phyloP scores from a whole-genome alignment of 202 grass and related monocot genomes.

The Schoenoplectus triqueter region DNA sequence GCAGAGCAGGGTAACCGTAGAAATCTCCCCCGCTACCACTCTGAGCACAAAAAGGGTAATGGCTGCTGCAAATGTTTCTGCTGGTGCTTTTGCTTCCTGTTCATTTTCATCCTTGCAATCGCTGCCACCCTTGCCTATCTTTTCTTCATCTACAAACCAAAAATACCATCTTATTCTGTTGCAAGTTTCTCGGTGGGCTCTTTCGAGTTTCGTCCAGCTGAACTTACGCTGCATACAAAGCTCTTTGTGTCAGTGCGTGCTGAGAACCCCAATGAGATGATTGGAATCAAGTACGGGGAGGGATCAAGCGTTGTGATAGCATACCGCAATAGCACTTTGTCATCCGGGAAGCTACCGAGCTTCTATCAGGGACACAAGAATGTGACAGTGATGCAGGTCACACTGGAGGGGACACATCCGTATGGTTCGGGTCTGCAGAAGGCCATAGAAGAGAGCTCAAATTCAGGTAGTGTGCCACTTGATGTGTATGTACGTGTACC shows the following conservation, averaged over 20 bases:
- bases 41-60: conserved; percentile 35
- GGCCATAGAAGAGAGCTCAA: conserved; percentile 66
- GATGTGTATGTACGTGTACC: conserved; percentile 69
- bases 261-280: conserved; percentile 84
- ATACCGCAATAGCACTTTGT: conserved; percentile 64
- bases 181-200: conserved; percentile 59
- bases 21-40: conserved; percentile 62
- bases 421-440: conserved; percentile 51
- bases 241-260: conserved; percentile 63
- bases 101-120: conserved; percentile 51
- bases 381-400: conserved; percentile 67
- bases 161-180: conserved; percentile 75
- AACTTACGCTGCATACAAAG: conserved; percentile 68
- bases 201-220: conserved; percentile 56
- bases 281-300: conserved; percentile 59
- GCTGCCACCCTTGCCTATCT: conserved; percentile 40
- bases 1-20: conserved; percentile 38
- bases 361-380: conserved; percentile 80
- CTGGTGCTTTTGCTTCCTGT: conserved; percentile 67
- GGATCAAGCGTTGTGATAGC: conserved; percentile 60
- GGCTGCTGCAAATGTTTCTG: conserved; percentile 51
- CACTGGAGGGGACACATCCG: conserved; percentile 58
- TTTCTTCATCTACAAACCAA: conserved; percentile 54
- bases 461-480: conserved; percentile 57
- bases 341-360: conserved; percentile 57